phyloP scores from a whole-genome alignment of 179 eudicot species.

The Beta macrorhiza region DNA sequence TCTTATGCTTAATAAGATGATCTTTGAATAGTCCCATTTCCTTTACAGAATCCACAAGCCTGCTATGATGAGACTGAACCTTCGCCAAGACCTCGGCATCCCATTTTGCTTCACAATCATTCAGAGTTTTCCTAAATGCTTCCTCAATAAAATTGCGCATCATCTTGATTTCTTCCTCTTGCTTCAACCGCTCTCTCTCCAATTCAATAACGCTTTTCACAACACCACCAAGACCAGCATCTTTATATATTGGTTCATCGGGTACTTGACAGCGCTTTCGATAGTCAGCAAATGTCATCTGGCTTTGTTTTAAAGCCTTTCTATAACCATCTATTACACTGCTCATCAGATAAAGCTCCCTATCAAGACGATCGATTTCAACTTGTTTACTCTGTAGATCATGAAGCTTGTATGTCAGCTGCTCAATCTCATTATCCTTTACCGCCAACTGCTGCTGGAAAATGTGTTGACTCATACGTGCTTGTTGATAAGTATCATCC shows the following conservation, averaged over 20 bases:
- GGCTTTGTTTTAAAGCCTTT: constrained; percentile 61
- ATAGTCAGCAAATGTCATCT: constrained; percentile 54
- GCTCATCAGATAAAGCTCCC: constrained; percentile 71
- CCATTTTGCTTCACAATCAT: constrained; percentile 28
- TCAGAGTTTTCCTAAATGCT: constrained; percentile 24
- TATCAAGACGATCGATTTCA: constrained; percentile 54
- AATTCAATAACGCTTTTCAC: constrained; percentile 60
- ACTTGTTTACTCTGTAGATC: constrained; percentile 49
- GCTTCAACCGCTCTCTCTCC: constrained; percentile 52
- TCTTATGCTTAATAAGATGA: constrained; percentile 32
- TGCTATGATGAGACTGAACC: constrained; percentile 33
- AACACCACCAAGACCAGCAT: constrained; percentile 83
- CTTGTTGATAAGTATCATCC: constrained; percentile 36
- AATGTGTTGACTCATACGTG: constrained; percentile 36
- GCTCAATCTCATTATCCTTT: constrained; percentile 45
- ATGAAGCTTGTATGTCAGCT: constrained; percentile 45
- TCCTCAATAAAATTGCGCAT: constrained; percentile 32
- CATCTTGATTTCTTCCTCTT: constrained; percentile 58
- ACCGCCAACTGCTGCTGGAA: constrained; percentile 36
- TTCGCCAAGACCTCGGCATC: constrained; percentile 22
- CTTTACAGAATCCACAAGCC: constrained; percentile 38
- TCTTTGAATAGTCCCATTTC: constrained; percentile 44
- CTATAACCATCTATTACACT: constrained; percentile 68
- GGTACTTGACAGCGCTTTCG: constrained; percentile 45
- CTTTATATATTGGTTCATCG: constrained; percentile 73